Percentiles rank a stretch among this genome's conserved stretches.
Conservation (phyloP, 2,329 filamentous ascomycete genomes). For the Sclerotinia spermophila region DNA sequence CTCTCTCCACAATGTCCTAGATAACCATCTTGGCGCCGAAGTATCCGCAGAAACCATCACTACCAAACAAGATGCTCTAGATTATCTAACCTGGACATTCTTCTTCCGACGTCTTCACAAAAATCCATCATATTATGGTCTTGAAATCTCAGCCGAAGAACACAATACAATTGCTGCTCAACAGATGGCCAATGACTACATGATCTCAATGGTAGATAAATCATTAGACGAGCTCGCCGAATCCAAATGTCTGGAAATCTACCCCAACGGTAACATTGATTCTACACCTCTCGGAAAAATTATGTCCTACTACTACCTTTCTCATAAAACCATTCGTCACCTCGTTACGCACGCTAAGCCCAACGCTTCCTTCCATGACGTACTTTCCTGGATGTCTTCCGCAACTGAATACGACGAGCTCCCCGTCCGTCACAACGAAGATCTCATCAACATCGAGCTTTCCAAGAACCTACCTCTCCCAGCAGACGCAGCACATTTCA, state of each 20-base stretch:
- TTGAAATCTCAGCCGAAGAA: slow-evolving; percentile 88
- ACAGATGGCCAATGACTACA: slow-evolving; percentile 85
- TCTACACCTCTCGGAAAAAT: slow-evolving; percentile 92
- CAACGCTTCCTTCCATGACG: slow-evolving; percentile 74
- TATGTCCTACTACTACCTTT: slow-evolving; percentile 99
- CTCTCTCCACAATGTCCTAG: slow-evolving; percentile 89
- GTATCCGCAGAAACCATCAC: slow-evolving; percentile 88
- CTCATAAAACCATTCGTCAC: slow-evolving; percentile 88
- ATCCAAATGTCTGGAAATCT: slow-evolving; percentile 79
- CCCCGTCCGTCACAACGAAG: slow-evolving; percentile 96
- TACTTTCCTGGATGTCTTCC: slow-evolving; percentile 84
- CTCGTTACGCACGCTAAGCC: slow-evolving; percentile 73
- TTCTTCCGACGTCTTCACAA: slow-evolving; percentile 97
- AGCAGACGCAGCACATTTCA: slow-evolving; percentile 35
- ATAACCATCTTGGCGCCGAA: slow-evolving; percentile 95
- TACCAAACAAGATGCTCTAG: slow-evolving; percentile 93
- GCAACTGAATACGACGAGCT: slow-evolving; percentile 97
- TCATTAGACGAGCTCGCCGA: slow-evolving; percentile 77
- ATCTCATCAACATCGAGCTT: slow-evolving; percentile 90
- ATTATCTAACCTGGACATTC: slow-evolving; percentile 99
- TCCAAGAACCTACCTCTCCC: slow-evolving; percentile 72
- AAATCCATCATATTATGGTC: slow-evolving; percentile 96
- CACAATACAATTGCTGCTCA: slow-evolving; percentile 86
- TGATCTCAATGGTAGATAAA: slow-evolving; percentile 87
- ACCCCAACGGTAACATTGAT: slow-evolving; percentile 84